Evolutionary conservation across 2,329 filamentous ascomycete genomes (phyloP), one percentile per base, ranked within the genome.

Genomic region (Domatiomyces catenatus): DNA sequence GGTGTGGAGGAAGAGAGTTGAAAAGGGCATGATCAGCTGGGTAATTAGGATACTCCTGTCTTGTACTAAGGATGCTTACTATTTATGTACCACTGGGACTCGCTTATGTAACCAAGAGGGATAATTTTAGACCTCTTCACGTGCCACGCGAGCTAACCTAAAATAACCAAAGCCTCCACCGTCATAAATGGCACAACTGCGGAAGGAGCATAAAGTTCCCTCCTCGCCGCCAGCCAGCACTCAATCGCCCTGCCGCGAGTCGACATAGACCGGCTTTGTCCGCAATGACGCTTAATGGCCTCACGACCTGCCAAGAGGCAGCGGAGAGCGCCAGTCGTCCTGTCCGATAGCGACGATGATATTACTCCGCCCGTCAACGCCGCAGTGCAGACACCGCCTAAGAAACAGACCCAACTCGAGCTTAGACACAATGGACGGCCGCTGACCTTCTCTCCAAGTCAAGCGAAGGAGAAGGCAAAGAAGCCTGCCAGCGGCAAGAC

Each of bases 261-360:
- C 32, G 32, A 39, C 32, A 39, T 15, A 39, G 32, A 15, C 32
- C 15, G 10, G 32, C 32, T 10, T 39, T 39, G 32, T 45, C 15
- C 48, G 43, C 39, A 18, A 57, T 57, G 55, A 50, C 50, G 45
- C 46, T 49, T 22, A 50, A 58, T 58, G 56, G 56, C 55, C 50
- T 50, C 53, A 44, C 56, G 58, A 48, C 58, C 58, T 58, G 56
- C 58, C 51, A 60, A 60, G 53, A 49, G 58, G 54, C 56, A 58
- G 51, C 58, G 58, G 55, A 51, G 56, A 47, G 55, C 56, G 22
- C 58, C 55, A 42, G 48, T 55, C 42, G 52, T 57, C 6, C 50
- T 56, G 19, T 58, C 56, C 8, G 58, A 59, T 46, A 56, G 56
- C 24, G 52, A 54, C 44, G 52, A 54, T 42, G 52, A 54, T 47